Percentiles rank a stretch among this genome's conserved stretches.
Evolutionary conservation across 2,329 filamentous ascomycete species (phyloP).

Genomic region (Ophiocordyceps robertsii): DNA sequence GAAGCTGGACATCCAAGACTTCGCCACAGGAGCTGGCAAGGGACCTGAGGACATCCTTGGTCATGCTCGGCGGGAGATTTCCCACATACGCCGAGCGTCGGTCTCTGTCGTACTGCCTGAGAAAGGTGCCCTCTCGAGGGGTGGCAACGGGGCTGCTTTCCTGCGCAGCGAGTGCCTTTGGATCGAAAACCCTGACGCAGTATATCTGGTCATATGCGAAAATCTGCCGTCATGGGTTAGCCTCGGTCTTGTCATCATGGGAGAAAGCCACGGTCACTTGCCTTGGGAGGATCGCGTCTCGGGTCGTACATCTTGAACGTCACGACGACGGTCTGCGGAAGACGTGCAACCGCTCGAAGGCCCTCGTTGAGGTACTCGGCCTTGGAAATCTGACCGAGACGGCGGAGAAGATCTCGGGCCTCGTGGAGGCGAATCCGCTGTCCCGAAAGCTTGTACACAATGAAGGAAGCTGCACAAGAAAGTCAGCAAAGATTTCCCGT

Average conservation of each 20-base stretch:
- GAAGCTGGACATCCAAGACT: slow-evolving; percentile 16
- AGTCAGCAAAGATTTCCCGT: slow-evolving; percentile 12
- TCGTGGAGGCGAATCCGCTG: slow-evolving; percentile 26
- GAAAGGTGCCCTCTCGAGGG: slow-evolving; percentile 6
- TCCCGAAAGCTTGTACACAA: slow-evolving; percentile 26
- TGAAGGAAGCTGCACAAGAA: slow-evolving; percentile 30
- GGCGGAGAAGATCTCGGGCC: slow-evolving; percentile 25
- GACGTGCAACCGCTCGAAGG: slow-evolving; percentile 17
- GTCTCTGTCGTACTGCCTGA: slow-evolving; percentile 26
- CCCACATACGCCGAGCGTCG: slow-evolving; percentile 34
- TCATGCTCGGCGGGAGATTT: slow-evolving; percentile 24
- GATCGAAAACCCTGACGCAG: slow-evolving; percentile 12
- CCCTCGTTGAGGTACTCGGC: slow-evolving; percentile 20
- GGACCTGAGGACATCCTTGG: slow-evolving; percentile 20
- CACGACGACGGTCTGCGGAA: slow-evolving; percentile 29
- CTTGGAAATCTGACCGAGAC: slow-evolving; percentile 29
- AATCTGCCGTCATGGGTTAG: slow-evolving; percentile 4
- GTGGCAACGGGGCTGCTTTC: not conserved
- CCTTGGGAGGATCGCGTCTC: slow-evolving; percentile 32
- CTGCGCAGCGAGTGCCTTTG: slow-evolving; percentile 8
- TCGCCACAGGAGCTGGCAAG: slow-evolving; percentile 24
- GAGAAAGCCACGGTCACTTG: slow-evolving; percentile 17
- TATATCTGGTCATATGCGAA: slow-evolving; percentile 14
- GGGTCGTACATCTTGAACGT: slow-evolving; percentile 38
- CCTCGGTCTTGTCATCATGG: not conserved